phyloP scores from a whole-genome alignment of 108 stramenopile species.

The Nitzschia inconspicua region DNA sequence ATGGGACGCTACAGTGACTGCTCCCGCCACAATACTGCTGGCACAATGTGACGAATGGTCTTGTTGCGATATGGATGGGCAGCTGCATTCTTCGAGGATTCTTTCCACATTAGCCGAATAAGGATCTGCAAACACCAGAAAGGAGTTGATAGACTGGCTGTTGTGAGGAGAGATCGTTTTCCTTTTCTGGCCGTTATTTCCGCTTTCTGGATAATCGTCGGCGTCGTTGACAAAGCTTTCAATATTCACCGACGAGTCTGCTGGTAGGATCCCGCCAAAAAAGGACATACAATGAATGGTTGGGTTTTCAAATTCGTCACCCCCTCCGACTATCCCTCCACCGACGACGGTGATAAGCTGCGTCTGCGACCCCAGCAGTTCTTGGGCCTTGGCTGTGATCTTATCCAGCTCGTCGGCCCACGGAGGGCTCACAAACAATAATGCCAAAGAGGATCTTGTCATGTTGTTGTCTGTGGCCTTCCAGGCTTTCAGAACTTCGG shows the following conservation, averaged over 20 bases:
- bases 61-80: too few relatives aligned
- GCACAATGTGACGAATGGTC: too few relatives aligned
- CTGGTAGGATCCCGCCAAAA: constrained; percentile 3
- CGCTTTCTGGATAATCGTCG: not conserved
- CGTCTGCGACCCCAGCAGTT: not conserved
- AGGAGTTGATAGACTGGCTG: too few relatives aligned
- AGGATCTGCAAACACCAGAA: constrained; percentile 20
- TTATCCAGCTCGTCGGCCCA: too few relatives aligned
- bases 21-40: constrained; percentile 22
- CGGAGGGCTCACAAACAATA: too few relatives aligned
- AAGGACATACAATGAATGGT: constrained; percentile 5
- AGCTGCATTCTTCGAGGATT: not conserved
- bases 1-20: constrained; percentile 21
- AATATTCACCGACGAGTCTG: not conserved
- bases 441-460: too few relatives aligned
- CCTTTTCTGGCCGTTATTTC: not conserved
- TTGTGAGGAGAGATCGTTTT: constrained; percentile 1
- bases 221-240: not conserved
- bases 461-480: too few relatives aligned
- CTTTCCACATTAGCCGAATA: constrained; percentile 1
- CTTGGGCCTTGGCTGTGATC: not conserved
- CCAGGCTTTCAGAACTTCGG: too few relatives aligned
- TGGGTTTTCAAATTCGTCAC: constrained; percentile 1
- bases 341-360: constrained; percentile 6
- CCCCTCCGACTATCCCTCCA: constrained; percentile 9